A percentile compares a stretch with the other conserved stretches of the same genome.
phyloP scores from a whole-genome alignment of 1,284 basidiomycete species.

The Puccinia coronata region DNA sequence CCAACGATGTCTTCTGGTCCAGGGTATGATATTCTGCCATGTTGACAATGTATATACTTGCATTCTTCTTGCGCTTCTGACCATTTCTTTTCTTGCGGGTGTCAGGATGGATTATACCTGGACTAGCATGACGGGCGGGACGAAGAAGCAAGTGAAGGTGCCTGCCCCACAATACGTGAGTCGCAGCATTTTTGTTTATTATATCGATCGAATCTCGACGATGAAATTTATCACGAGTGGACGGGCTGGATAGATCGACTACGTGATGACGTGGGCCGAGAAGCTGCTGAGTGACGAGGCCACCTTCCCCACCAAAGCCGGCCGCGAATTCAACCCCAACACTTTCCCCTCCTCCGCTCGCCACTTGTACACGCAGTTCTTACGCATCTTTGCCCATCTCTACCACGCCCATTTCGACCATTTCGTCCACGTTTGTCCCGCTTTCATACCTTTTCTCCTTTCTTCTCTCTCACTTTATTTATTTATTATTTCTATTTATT shows the following conservation, averaged over 20 bases:
- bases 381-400: constrained; percentile 49
- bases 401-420: constrained; percentile 50
- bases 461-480: background rate
- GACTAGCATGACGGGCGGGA: constrained; percentile 77
- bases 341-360: constrained; percentile 46
- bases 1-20: constrained; percentile 90
- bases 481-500: background rate
- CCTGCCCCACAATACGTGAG: constrained; percentile 82
- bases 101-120: constrained; percentile 90
- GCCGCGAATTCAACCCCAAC: constrained; percentile 60
- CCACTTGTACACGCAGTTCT: constrained; percentile 45
- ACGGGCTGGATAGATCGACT: constrained; percentile 69
- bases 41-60: background rate
- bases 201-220: background rate
- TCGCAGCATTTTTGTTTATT: background rate
- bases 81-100: background rate
- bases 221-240: background rate
- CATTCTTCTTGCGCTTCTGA: background rate
- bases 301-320: constrained; percentile 92
- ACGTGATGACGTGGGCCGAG: constrained; percentile 98
- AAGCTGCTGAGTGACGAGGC: constrained; percentile 88
- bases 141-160: constrained; percentile 83
- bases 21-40: constrained; percentile 65
- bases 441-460: background rate
- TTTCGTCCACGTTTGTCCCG: constrained; percentile 40